A percentile compares a stretch with the other conserved stretches of the same genome.
Conservation (phyloP, 2,329 filamentous ascomycete genomes). For the Claviceps sp. region DNA sequence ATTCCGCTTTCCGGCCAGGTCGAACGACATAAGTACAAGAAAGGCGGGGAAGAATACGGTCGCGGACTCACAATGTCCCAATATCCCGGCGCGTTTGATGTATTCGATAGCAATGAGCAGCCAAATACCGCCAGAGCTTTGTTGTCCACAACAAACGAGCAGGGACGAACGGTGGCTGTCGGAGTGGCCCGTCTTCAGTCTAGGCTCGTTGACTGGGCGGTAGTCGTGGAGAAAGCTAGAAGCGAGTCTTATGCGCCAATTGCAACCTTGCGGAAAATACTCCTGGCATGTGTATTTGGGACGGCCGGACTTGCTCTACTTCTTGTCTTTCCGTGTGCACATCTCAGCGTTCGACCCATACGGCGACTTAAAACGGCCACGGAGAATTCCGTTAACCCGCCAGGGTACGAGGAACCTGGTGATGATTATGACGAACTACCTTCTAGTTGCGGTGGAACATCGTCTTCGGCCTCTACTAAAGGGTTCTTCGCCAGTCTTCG, state of each 20-base stretch:
- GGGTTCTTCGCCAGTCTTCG: conserved; percentile 26
- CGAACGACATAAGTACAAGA: conserved; percentile 32
- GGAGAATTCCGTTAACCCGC: conserved; percentile 55
- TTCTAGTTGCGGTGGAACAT: conserved; percentile 27
- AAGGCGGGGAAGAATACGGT: conserved; percentile 26
- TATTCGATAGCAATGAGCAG: conserved; percentile 37
- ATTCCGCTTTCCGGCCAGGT: conserved; percentile 20
- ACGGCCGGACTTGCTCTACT: conserved; percentile 62
- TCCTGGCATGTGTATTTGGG: conserved; percentile 75
- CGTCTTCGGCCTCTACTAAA: conserved; percentile 32
- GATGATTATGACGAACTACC: conserved; percentile 32
- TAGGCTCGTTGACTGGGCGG: conserved; percentile 63
- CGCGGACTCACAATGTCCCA: conserved; percentile 42
- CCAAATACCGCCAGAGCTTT: conserved; percentile 55
- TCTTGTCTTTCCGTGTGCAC: conserved; percentile 64
- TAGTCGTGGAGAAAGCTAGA: conserved; percentile 65
- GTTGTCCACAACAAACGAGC: conserved; percentile 61
- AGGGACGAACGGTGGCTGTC: conserved; percentile 56
- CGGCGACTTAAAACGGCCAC: conserved; percentile 63
- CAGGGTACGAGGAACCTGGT: conserved; percentile 37
- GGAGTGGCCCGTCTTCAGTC: conserved; percentile 62
- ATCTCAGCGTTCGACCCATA: conserved; percentile 71
- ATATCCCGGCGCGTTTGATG: conserved; percentile 51
- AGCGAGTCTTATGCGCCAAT: conserved; percentile 68
- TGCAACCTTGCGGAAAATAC: conserved; percentile 58